Conservation (phyloP, 2,329 filamentous ascomycete species). For the Talaromyces sp. region DNA sequence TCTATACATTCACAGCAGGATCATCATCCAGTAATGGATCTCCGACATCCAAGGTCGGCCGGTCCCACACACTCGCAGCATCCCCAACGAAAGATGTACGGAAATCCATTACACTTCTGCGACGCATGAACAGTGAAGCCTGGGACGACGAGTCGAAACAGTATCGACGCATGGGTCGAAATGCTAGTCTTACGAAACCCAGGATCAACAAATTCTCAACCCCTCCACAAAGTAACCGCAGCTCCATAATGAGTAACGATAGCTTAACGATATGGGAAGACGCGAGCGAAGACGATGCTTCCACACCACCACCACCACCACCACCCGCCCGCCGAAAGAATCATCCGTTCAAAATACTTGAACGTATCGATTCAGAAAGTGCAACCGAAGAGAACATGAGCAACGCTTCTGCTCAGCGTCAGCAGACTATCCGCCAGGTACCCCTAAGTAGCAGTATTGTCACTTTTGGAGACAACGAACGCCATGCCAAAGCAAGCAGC, state of each 20-base stretch:
- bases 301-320: neutral
- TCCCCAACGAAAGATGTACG: slow-evolving; percentile 19
- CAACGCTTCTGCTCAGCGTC: neutral
- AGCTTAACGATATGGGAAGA: slow-evolving; percentile 38
- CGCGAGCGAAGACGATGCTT: slow-evolving; percentile 9
- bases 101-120: slow-evolving; percentile 24
- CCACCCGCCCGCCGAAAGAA: slow-evolving; percentile 7
- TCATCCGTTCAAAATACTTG: slow-evolving; percentile 8
- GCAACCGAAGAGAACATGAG: slow-evolving; percentile 4
- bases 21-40: neutral
- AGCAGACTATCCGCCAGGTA: slow-evolving; percentile 3
- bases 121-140: slow-evolving; percentile 21
- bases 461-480: slow-evolving; percentile 1
- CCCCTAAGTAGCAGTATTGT: slow-evolving; percentile 10
- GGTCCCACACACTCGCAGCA: slow-evolving; percentile 5
- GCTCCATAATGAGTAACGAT: slow-evolving; percentile 16
- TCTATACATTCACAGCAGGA: neutral
- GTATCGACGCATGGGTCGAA: slow-evolving; percentile 11
- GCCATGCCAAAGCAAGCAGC: neutral
- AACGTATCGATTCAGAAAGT: slow-evolving; percentile 12
- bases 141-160: slow-evolving; percentile 12
- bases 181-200: slow-evolving; percentile 4
- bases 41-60: slow-evolving; percentile 14
- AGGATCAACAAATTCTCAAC: slow-evolving; percentile 1
- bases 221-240: slow-evolving; percentile 9